These are phyloP conservation scores for Dipteronia sinensis DNA, from an alignment of 345 rosid species.

Conservation along the genomic window DNA sequence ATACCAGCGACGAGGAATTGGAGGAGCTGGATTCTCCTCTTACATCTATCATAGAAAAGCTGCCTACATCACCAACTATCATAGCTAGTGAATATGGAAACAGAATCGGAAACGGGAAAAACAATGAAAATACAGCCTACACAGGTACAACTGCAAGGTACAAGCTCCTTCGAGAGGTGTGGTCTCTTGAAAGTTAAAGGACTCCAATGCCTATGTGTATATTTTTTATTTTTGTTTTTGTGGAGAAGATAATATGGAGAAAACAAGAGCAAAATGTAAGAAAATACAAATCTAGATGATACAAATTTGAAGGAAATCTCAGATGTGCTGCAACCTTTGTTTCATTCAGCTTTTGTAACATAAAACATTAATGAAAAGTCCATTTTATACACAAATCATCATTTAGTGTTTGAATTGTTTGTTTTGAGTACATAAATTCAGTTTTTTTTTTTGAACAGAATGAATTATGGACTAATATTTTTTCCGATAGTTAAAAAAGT, in stretches of 20 bases:
- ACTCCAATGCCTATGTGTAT: slow-evolving; percentile 5
- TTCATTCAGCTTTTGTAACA: background rate
- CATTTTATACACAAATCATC: no score
- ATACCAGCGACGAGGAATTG: slow-evolving; percentile 89
- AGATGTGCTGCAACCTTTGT: background rate
- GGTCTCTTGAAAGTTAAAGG: slow-evolving; percentile 46
- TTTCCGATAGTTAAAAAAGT: no score
- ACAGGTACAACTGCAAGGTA: slow-evolving; percentile 57
- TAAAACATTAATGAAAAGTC: background rate
- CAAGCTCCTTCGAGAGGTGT: slow-evolving; percentile 80
- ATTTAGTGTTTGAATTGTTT: no score
- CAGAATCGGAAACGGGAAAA: slow-evolving; percentile 19
- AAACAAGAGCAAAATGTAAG: background rate
- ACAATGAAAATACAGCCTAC: slow-evolving; percentile 19
- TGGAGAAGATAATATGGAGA: background rate
- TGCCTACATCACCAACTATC: slow-evolving; percentile 36
- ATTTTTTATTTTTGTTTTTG: background rate
- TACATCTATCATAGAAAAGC: slow-evolving; percentile 52
- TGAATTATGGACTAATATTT: no score
- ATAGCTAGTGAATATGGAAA: slow-evolving; percentile 34
- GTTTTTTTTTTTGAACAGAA: no score
- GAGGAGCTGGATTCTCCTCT: slow-evolving; percentile 85
- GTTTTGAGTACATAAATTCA: no score
- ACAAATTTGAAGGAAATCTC: slow-evolving; percentile 15
- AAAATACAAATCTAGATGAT: background rate